Evolutionary conservation across 345 rosid genomes (phyloP).

Genomic region (Eucalyptus grandis): DNA sequence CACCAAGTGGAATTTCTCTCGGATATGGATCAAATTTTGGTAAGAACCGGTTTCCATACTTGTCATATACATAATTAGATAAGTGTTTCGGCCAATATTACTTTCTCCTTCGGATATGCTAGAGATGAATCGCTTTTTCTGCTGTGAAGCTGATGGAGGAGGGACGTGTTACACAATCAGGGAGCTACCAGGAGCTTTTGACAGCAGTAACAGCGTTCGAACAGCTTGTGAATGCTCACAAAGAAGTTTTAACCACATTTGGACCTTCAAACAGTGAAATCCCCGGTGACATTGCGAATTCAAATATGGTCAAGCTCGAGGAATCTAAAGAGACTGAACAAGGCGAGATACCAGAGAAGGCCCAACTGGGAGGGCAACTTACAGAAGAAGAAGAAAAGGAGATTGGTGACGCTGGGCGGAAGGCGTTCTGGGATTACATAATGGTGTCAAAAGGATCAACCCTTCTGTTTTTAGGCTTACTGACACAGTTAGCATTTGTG

Average conservation of each 20-base stretch:
- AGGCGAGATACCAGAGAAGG: not conserved
- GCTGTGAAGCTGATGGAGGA: conserved; percentile 18
- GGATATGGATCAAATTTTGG: conserved; percentile 18
- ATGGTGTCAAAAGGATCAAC: not conserved
- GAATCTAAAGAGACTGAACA: not conserved
- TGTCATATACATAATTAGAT: not conserved
- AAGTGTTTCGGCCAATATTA: not conserved
- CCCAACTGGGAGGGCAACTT: conserved; percentile 2
- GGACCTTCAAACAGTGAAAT: not conserved
- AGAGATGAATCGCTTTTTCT: not conserved
- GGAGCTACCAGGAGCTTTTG: conserved; percentile 14
- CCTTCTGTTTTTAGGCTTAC: not conserved
- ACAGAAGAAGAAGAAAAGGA: conserved; percentile 28
- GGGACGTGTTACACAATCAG: conserved; percentile 14
- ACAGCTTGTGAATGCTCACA: conserved; percentile 21
- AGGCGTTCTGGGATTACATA: conserved; percentile 15
- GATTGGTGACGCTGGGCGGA: conserved; percentile 12
- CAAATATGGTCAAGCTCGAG: not conserved
- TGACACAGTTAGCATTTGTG: not conserved
- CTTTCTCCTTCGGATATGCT: not conserved
- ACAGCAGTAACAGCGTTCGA: conserved; percentile 11
- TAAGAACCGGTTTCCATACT: not conserved
- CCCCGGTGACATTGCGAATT: not conserved
- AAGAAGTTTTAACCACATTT: conserved; percentile 2
- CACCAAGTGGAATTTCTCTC: conserved; percentile 31